Conservation (phyloP, 352 stramenopile species). For the Globisporangium echinulatum region DNA sequence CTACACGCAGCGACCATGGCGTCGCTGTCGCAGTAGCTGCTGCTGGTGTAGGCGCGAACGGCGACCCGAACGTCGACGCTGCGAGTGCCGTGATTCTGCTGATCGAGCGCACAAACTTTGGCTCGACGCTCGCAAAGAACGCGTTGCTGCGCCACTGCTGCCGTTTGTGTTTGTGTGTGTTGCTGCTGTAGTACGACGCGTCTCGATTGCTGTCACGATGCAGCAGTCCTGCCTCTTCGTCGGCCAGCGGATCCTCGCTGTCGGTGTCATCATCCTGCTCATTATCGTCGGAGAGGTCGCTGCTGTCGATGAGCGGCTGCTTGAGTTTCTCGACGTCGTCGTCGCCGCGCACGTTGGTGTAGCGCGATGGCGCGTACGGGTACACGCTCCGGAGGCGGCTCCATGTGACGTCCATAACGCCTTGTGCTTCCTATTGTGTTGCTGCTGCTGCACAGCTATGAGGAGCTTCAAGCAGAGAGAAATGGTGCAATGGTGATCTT, state of each 20-base stretch:
- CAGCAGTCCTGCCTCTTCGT: slow-evolving; percentile 13
- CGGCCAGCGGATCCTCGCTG: slow-evolving; percentile 6
- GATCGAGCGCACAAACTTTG: slow-evolving; percentile 20
- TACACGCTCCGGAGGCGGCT: slow-evolving; percentile 17
- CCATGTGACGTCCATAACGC: slow-evolving; percentile 10
- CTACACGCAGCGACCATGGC: not conserved
- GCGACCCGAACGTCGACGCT: slow-evolving; percentile 5
- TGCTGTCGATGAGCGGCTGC: slow-evolving; percentile 28
- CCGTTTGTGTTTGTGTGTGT: not conserved
- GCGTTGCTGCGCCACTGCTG: not conserved
- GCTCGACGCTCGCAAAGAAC: slow-evolving; percentile 16
- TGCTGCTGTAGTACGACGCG: not conserved
- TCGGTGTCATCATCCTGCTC: slow-evolving; percentile 4
- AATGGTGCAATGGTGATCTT: slow-evolving; percentile 10
- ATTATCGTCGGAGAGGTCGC: slow-evolving; percentile 9
- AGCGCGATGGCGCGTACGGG: slow-evolving; percentile 17
- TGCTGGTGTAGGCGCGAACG: not conserved
- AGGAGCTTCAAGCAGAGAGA: not conserved
- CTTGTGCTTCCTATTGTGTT: no score
- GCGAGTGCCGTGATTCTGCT: slow-evolving; percentile 8
- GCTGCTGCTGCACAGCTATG: no score
- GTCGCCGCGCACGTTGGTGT: slow-evolving; percentile 15
- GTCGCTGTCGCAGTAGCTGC: not conserved
- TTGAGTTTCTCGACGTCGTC: slow-evolving; percentile 29
- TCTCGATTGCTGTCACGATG: not conserved